Percentiles rank a stretch among this genome's conserved stretches.
These are phyloP conservation scores for Nemania sp. DNA, from an alignment of 2,329 filamentous ascomycete species.

Conservation along the genomic window DNA sequence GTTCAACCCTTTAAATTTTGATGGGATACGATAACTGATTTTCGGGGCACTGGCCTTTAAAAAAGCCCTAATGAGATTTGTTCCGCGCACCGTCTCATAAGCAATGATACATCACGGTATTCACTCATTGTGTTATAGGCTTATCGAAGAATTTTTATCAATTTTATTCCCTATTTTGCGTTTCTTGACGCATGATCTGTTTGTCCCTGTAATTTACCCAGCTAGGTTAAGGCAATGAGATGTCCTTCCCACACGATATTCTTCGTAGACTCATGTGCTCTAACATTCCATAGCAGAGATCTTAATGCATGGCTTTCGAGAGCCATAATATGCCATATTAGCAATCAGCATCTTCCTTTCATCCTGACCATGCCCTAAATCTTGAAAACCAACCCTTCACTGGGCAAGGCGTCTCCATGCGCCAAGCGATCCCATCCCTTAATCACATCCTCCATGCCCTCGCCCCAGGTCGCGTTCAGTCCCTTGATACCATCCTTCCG, in stretches of 20 bases:
- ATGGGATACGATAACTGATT: neutral
- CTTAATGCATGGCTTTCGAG: neutral
- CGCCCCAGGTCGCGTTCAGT: slow-evolving; percentile 45
- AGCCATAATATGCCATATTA: neutral
- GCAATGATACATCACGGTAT: neutral
- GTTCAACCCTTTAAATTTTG: neutral
- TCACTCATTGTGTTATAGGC: too few relatives aligned
- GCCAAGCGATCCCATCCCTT: slow-evolving; percentile 48
- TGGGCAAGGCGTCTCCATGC: slow-evolving; percentile 41
- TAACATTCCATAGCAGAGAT: neutral
- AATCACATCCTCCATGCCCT: slow-evolving; percentile 47
- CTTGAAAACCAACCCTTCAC: slow-evolving; percentile 49
- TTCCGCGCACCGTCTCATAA: neutral
- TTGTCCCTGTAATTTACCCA: too few relatives aligned
- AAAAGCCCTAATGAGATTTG: neutral
- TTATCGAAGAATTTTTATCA: neutral
- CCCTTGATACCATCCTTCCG: slow-evolving; percentile 41
- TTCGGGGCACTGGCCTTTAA: neutral
- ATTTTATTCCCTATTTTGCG: too few relatives aligned
- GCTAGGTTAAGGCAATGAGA: neutral
- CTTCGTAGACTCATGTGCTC: neutral
- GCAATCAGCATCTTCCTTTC: neutral
- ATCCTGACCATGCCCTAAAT: slow-evolving; percentile 30
- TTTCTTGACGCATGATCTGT: neutral
- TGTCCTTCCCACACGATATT: neutral